These are phyloP conservation scores for Atkinsonella texensis DNA, from an alignment of 2,329 filamentous ascomycete genomes.

Conservation along the genomic window DNA sequence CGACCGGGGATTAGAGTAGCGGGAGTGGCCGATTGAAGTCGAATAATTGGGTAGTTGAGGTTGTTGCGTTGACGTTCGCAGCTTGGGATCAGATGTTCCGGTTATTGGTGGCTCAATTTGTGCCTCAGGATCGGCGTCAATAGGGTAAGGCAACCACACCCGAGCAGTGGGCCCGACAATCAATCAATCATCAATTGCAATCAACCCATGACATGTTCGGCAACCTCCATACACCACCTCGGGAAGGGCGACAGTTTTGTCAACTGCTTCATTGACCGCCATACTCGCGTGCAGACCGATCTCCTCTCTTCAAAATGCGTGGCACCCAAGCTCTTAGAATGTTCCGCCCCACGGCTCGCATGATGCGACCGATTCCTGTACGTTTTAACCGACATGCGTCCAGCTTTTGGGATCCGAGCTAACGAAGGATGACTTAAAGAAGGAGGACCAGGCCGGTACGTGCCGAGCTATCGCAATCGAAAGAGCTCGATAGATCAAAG, in stretches of 20 bases:
- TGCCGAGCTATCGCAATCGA: slow-evolving; percentile 14
- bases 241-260: slow-evolving; percentile 16
- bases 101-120: slow-evolving; percentile 18
- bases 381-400: slow-evolving; percentile 14
- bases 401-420: slow-evolving; percentile 11
- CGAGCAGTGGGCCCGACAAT: slow-evolving; percentile 20
- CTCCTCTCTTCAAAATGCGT: slow-evolving; percentile 40
- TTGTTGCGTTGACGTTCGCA: slow-evolving; percentile 22
- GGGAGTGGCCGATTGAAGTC: slow-evolving; percentile 14
- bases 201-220: slow-evolving; percentile 20
- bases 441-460: slow-evolving; percentile 57
- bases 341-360: slow-evolving; percentile 52
- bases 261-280: slow-evolving; percentile 17
- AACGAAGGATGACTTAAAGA: slow-evolving; percentile 29
- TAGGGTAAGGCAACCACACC: slow-evolving; percentile 23
- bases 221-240: slow-evolving; percentile 19
- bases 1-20: slow-evolving; percentile 4
- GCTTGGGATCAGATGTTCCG: slow-evolving; percentile 30
- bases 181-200: slow-evolving; percentile 22
- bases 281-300: slow-evolving; percentile 11
- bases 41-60: slow-evolving; percentile 2
- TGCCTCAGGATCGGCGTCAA: slow-evolving; percentile 29
- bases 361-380: slow-evolving; percentile 64
- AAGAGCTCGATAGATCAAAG: neutral
- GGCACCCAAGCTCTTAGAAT: slow-evolving; percentile 54